phyloP scores from a whole-genome alignment of 1,284 basidiomycete genomes.

The Sporisorium scitamineum region DNA sequence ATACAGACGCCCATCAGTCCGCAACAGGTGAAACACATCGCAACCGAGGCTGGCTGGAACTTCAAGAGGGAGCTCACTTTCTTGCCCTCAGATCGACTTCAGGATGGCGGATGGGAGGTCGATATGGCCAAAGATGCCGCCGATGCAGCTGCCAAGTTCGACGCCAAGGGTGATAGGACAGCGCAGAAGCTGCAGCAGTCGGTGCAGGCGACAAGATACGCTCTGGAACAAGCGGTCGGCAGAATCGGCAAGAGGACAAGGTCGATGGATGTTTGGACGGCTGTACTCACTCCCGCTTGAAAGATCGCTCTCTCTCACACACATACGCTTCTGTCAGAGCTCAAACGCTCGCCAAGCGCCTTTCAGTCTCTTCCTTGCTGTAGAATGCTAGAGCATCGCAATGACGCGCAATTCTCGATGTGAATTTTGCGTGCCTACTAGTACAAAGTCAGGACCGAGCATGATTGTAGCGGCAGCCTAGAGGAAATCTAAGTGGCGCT shows the following conservation, averaged over 20 bases:
- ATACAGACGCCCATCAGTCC: conserved; percentile 20
- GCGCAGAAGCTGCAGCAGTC: conserved; percentile 11
- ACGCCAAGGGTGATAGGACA: not conserved
- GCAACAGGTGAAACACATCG: conserved; percentile 10
- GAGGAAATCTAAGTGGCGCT: conserved; percentile 11
- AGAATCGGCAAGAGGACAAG: conserved; percentile 10
- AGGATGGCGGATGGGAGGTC: conserved; percentile 32
- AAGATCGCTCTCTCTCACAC: not conserved
- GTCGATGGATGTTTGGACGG: conserved; percentile 43
- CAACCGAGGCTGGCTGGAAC: conserved; percentile 21
- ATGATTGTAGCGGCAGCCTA: too few species aligned
- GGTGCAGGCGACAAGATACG: conserved; percentile 22
- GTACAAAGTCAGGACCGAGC: conserved; percentile 4
- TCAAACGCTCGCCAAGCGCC: not conserved
- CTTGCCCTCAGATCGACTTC: conserved; percentile 12
- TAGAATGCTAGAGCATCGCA: not conserved
- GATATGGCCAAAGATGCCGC: conserved; percentile 22
- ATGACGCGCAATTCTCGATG: not conserved
- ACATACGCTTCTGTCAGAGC: not conserved
- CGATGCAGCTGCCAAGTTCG: not conserved
- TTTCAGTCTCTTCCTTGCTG: not conserved
- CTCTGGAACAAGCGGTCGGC: conserved; percentile 16
- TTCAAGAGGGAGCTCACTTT: conserved; percentile 17
- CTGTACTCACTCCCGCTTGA: conserved; percentile 17
- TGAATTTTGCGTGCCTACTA: not conserved